phyloP scores from a whole-genome alignment of 2,329 filamentous ascomycete species.

The Scedosporium dehoogii region DNA sequence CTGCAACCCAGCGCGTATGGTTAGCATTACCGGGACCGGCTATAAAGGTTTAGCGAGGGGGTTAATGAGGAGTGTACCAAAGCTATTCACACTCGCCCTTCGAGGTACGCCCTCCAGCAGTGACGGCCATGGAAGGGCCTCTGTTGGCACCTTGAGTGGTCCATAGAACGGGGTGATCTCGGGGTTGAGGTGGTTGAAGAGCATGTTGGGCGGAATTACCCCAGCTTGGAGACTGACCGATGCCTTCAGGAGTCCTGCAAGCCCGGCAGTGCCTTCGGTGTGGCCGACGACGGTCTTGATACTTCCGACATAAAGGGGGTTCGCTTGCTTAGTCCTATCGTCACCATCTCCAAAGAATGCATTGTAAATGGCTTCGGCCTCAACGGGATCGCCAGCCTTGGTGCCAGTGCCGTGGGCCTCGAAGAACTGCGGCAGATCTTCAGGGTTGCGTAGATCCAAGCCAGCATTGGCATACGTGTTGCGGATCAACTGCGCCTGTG shows the following conservation, averaged over 20 bases:
- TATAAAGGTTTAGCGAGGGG: too few species aligned
- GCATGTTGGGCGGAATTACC: constrained; percentile 15
- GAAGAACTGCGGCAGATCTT: constrained; percentile 8
- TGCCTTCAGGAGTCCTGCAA: constrained; percentile 18
- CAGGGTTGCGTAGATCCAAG: constrained; percentile 17
- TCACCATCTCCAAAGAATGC: not conserved
- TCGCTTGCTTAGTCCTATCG: not conserved
- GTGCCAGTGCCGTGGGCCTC: constrained; percentile 4
- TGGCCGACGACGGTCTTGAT: constrained; percentile 20
- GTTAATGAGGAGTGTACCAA: too few species aligned
- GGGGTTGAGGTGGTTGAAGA: constrained; percentile 13
- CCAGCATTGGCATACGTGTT: constrained; percentile 18
- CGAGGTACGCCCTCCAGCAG: constrained; percentile 11
- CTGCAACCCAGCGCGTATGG: too few species aligned
- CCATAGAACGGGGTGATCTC: constrained; percentile 10
- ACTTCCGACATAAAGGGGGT: constrained; percentile 16
- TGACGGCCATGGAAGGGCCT: constrained; percentile 14
- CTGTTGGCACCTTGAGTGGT: not conserved
- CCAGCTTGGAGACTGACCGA: constrained; percentile 13
- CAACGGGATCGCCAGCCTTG: constrained; percentile 18
- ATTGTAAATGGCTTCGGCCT: constrained; percentile 17
- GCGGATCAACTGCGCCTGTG: constrained; percentile 22
- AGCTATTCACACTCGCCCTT: constrained; percentile 20
- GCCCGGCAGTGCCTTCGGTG: constrained; percentile 14
- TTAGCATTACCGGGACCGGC: too few species aligned